Base-by-base conservation (phyloP, 176 grass and related monocot genomes). In the Poa pratensis region DNA sequence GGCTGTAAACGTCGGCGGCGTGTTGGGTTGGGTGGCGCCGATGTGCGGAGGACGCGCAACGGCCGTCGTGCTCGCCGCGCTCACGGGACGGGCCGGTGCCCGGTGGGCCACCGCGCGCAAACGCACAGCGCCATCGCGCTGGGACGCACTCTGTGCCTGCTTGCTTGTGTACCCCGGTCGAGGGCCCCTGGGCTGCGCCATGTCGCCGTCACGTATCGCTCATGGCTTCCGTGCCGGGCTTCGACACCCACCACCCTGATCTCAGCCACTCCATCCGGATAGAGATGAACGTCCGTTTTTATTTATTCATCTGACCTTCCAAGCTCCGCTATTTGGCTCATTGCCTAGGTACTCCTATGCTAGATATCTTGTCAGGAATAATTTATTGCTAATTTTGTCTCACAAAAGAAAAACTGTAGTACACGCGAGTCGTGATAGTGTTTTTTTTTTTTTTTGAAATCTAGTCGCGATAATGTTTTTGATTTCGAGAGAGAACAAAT, bases 141-240 rank as follows among this genome's bases (percentile, higher is more conserved):
- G 65, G 73, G 53, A 76, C 45, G 69, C 85, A 54, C 54, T 60
- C 15, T 0, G 15, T 11, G 7, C 6, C 39, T 7, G 40, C 40
- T 7, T 40, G 15, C 4, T 19, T 20, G 57, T 40, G 9, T 40
- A 40, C 4, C 22, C 15, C 22, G 22, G 10, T 5, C 5, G 59
- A 19, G 72, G 61, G 49, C 1, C 76, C 53, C 34, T 32, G 13
- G 13, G 19, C 43, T 52, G 89, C 51, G 70, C 77, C 70, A 32
- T 52, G 89, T 84, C 76, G 60, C 76, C 80, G 84, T 87, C 85
- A 69, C 80, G 76, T 58, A 67, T 35, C 23, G 65, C 69, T 69
- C 84, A 83, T 86, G 80, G 73, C 0, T 83, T 73, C 26, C 80
- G 66, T 83, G 58, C 80, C 80, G n/a, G 74, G 35, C 62, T 60